Evolutionary conservation across 2,329 filamentous ascomycete genomes (phyloP).

Genomic region (Neonectria coccinea): DNA sequence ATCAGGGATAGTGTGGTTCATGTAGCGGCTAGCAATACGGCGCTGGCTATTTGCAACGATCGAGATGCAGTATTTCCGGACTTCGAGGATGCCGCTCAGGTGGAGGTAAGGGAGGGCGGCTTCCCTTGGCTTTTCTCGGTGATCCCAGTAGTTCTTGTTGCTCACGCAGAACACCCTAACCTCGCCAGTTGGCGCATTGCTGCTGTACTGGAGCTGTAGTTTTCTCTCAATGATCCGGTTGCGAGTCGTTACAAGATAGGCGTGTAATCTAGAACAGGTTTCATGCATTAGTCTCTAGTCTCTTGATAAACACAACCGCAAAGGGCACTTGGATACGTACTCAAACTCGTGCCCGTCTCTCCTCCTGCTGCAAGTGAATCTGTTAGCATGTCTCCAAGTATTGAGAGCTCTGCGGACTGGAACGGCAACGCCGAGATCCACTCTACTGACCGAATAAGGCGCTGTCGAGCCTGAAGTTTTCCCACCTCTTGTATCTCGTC

Average conservation of each 20-base stretch:
- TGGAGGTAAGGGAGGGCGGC: constrained; percentile 49
- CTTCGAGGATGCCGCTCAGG: constrained; percentile 56
- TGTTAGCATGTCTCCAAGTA: background rate
- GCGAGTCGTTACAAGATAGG: constrained; percentile 52
- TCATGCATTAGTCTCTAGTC: background rate
- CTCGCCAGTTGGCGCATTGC: constrained; percentile 35
- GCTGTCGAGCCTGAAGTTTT: background rate
- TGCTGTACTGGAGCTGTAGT: constrained; percentile 48
- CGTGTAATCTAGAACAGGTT: constrained; percentile 43
- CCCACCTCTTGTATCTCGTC: constrained; percentile 13
- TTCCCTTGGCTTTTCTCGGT: constrained; percentile 45
- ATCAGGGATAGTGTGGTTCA: constrained; percentile 55
- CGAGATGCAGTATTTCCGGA: constrained; percentile 58
- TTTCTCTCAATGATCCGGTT: constrained; percentile 50
- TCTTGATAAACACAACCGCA: background rate
- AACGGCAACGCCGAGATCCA: background rate
- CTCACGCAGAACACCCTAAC: constrained; percentile 59
- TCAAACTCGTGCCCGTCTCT: constrained; percentile 34
- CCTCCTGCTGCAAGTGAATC: constrained; percentile 21
- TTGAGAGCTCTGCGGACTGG: background rate
- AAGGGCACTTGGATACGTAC: constrained; percentile 37
- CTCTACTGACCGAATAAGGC: constrained; percentile 9
- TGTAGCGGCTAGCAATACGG: constrained; percentile 51
- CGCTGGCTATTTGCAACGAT: constrained; percentile 58
- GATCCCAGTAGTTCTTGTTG: constrained; percentile 57